A percentile compares a stretch with the other conserved stretches of the same genome.
Evolutionary conservation across 257 asterid genomes (phyloP).

Genomic region (Capsicum baccatum): DNA sequence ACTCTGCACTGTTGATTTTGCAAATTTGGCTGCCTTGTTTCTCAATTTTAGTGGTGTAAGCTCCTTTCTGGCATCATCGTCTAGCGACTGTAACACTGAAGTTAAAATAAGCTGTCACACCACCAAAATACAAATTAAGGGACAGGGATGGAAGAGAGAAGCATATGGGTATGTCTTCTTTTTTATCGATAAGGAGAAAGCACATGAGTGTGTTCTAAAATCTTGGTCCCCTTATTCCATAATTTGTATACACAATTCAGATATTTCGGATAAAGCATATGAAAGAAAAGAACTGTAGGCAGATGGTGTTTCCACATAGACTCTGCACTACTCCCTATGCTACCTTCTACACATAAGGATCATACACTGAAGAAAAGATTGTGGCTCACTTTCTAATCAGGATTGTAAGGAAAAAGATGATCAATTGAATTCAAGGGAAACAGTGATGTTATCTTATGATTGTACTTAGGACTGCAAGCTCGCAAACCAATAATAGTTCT

Average conservation of each 20-base stretch:
- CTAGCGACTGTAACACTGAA: constrained; percentile 95
- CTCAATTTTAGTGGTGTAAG: constrained; percentile 92
- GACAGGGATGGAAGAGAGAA: constrained; percentile 9
- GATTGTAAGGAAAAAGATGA: neutral
- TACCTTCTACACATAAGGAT: neutral
- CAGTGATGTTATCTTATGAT: neutral
- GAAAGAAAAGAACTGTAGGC: constrained; percentile 5
- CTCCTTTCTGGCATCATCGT: constrained; percentile 85
- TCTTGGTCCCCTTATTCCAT: neutral
- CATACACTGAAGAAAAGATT: neutral
- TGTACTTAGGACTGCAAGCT: constrained; percentile 9
- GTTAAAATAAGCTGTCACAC: constrained; percentile 44
- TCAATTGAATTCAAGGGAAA: neutral
- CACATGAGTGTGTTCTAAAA: constrained; percentile 8
- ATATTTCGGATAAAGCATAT: neutral
- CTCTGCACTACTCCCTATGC: neutral
- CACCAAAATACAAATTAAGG: constrained; percentile 27
- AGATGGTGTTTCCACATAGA: constrained; percentile 17
- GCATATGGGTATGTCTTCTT: neutral
- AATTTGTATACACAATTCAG: neutral
- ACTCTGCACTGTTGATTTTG: constrained; percentile 82
- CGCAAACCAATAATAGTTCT: neutral
- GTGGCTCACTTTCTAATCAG: neutral
- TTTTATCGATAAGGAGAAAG: neutral
- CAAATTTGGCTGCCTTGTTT: constrained; percentile 93